Base-by-base conservation (phyloP, 139 green algal species). In the Coelastrella sp. region DNA sequence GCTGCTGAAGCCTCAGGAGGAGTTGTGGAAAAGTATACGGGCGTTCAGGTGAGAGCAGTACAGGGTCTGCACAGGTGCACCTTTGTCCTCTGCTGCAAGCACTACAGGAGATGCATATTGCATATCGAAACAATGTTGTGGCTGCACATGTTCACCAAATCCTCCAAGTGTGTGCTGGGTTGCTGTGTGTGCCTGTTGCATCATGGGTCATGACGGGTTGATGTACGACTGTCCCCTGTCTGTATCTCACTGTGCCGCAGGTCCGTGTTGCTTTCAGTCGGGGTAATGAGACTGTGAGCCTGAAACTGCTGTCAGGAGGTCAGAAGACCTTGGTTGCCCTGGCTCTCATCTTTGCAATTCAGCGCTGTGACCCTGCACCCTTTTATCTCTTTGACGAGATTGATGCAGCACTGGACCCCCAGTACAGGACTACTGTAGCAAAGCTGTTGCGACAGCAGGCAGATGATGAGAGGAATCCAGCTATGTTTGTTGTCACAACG, bases 331-430 rank as follows among this genome's bases (percentile, higher is more conserved):
- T 99, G 67, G 97, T 99, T 25, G 97, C 97, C 5, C 91, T 99
- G 59, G 92, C 98, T 3, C 96, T 99, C 69, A 99, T 99, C 88
- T 99, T 99, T 79, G 94, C 97, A 76, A 99, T 99, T 87, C 95
- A 98, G 89, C 90, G 95, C 45, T 99, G 95, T 89, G 97, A 99
- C 89, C 97, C 97, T 15, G 97, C 97, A 38, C 97, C 97, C 37
- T 99, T 99, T 88, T 98, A 99, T 91, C 91, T 99, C 25, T 99
- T 99, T 85, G 97, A 99, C 84, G 97, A 99, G 91, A 98, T 99
- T 34, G 97, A 99, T 90, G 97, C 98, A 0, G 98, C 98, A 19
- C 91, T 99, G 73, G 98, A 99, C 87, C 95, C 97, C 30, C 92
- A 97, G 91, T 98, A 98, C 90, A 66, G 88, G 4, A 90, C 86